phyloP scores from a whole-genome alignment of 2,329 filamentous ascomycete species.

The Aspergillus phoenicis region DNA sequence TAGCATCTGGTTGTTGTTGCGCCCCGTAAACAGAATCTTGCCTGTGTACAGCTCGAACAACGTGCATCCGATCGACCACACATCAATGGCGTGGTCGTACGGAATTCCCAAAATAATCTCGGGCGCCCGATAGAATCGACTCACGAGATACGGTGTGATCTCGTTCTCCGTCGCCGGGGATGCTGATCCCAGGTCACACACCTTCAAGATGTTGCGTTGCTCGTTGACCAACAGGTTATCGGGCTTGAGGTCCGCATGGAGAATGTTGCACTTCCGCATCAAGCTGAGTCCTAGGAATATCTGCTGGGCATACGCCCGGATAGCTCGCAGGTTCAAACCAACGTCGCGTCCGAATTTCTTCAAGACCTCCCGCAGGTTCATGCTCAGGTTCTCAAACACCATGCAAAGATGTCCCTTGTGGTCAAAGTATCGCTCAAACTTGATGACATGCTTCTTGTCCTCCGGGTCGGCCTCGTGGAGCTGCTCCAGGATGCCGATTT shows the following conservation, averaged over 20 bases:
- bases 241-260: conserved; percentile 95
- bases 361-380: conserved; percentile 90
- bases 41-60: conserved; percentile 96
- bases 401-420: conserved; percentile 95
- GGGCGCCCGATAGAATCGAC: conserved; percentile 93
- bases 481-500: conserved; percentile 89
- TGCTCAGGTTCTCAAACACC: conserved; percentile 89
- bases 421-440: conserved; percentile 83
- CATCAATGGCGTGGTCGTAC: conserved; percentile 91
- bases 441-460: conserved; percentile 88
- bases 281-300: conserved; percentile 88
- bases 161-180: conserved; percentile 89
- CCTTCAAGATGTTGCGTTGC: conserved; percentile 79
- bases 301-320: conserved; percentile 87
- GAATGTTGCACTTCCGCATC: conserved; percentile 86
- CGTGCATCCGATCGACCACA: conserved; percentile 98
- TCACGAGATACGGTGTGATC: conserved; percentile 92
- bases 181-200: conserved; percentile 96
- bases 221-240: conserved; percentile 96
- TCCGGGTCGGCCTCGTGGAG: conserved; percentile 83
- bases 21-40: conserved; percentile 92
- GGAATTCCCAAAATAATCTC: conserved; percentile 97
- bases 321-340: conserved; percentile 85
- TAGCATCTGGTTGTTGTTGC: conserved; percentile 98
- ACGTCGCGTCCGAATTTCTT: conserved; percentile 96